A percentile compares a stretch with the other conserved stretches of the same genome.
Evolutionary conservation across 148 eudicot species (phyloP).

Genomic region (Dysphania ambrosioides): DNA sequence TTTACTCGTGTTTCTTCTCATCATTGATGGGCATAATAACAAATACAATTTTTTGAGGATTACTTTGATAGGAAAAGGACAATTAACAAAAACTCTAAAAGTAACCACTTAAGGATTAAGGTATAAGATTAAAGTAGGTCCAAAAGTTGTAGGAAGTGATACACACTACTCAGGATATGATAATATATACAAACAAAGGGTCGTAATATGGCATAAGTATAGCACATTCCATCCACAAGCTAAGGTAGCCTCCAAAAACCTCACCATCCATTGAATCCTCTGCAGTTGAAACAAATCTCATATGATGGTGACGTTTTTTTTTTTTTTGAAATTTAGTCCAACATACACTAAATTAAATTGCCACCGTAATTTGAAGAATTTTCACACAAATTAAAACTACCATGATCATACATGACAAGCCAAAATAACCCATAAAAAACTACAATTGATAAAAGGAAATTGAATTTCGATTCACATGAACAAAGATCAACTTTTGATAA

Average conservation of each 20-base stretch:
- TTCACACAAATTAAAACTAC: neutral
- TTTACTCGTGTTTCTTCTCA: no score
- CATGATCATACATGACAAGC: neutral
- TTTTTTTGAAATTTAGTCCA: neutral
- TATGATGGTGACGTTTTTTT: neutral
- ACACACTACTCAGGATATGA: no score
- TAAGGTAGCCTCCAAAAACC: conserved; percentile 11
- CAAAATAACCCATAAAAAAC: neutral
- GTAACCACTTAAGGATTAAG: neutral
- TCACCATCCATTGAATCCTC: conserved; percentile 8
- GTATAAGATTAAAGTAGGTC: no score
- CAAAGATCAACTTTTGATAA: no score
- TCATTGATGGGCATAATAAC: no score
- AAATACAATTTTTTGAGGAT: no score
- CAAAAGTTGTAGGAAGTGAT: no score
- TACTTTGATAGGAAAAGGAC: no score
- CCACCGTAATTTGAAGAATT: conserved; percentile 4
- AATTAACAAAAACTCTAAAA: no score
- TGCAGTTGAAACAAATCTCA: neutral
- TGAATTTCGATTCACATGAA: neutral
- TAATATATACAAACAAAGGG: no score
- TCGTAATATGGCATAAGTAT: neutral
- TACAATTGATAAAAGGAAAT: neutral
- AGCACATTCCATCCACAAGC: neutral
- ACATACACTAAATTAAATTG: neutral